A percentile compares a stretch with the other conserved stretches of the same genome.
phyloP scores from a whole-genome alignment of 768 basidiomycete genomes.

The Pulveroboletus sp. region DNA sequence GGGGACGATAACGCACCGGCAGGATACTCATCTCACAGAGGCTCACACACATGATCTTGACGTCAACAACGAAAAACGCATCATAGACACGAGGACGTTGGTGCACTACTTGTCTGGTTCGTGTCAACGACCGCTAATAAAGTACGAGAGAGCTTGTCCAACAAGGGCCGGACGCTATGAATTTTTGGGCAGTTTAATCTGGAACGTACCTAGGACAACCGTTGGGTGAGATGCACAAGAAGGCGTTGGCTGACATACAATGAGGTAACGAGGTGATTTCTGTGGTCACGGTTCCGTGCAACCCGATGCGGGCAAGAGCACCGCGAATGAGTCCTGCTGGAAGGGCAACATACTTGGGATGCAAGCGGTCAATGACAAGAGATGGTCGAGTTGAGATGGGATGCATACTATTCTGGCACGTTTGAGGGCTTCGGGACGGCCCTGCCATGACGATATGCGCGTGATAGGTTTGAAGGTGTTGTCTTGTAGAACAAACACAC shows the following conservation, averaged over 20 bases:
- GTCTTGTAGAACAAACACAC: constrained; percentile 91
- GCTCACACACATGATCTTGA: background rate
- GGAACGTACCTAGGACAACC: constrained; percentile 61
- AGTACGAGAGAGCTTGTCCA: background rate
- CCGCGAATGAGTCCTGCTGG: constrained; percentile 83
- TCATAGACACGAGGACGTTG: background rate
- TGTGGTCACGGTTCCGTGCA: constrained; percentile 66
- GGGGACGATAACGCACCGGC: background rate
- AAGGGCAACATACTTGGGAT: constrained; percentile 68
- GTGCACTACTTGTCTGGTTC: background rate
- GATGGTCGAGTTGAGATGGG: background rate
- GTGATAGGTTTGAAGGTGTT: constrained; percentile 83
- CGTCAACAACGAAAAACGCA: background rate
- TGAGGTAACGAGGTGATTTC: constrained; percentile 82
- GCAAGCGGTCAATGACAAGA: background rate
- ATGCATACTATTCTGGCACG: constrained; percentile 65
- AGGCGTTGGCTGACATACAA: constrained; percentile 46
- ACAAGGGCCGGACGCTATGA: constrained; percentile 8
- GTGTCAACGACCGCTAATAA: background rate
- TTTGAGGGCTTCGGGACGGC: constrained; percentile 66
- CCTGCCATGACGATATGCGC: constrained; percentile 76
- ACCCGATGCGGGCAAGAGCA: constrained; percentile 72
- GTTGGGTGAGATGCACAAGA: background rate
- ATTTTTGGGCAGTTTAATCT: constrained; percentile 73
- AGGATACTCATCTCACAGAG: background rate